Conservation (phyloP, 2,329 filamentous ascomycete species). For the Plenodomus lindquistii region DNA sequence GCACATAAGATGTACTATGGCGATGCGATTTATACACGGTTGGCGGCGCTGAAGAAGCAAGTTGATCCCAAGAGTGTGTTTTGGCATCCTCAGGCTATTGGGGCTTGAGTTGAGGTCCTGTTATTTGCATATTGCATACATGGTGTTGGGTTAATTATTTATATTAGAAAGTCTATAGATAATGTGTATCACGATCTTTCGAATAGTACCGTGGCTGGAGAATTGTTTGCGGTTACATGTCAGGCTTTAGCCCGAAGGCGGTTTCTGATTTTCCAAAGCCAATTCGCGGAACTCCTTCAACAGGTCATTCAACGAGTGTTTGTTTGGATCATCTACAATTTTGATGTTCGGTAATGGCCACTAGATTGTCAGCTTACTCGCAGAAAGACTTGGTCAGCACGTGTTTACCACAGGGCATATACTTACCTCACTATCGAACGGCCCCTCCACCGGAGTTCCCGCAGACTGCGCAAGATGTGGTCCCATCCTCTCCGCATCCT, state of each 20-base stretch:
- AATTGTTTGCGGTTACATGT: no score
- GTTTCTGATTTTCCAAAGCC: background rate
- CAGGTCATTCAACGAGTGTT: background rate
- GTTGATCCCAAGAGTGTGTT: slow-evolving; percentile 47
- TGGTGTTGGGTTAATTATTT: no score
- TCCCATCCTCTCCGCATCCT: background rate
- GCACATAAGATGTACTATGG: slow-evolving; percentile 58
- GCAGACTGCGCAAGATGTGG: background rate
- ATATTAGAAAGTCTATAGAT: no score
- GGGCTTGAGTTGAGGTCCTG: slow-evolving; percentile 11
- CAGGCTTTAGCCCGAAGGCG: no score
- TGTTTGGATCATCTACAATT: background rate
- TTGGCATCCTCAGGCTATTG: slow-evolving; percentile 46
- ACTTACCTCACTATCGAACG: background rate
- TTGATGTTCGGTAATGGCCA: background rate
- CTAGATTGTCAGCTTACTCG: background rate
- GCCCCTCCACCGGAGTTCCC: background rate
- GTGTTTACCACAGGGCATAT: no score
- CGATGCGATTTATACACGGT: slow-evolving; percentile 36
- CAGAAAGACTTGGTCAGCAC: no score
- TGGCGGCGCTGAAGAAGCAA: slow-evolving; percentile 46
- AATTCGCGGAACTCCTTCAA: background rate
- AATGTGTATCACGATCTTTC: no score
- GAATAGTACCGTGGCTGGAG: no score
- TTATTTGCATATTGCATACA: no score